Evolutionary conservation across 257 asterid species (phyloP).

Genomic region (Penstemon davidsonii): DNA sequence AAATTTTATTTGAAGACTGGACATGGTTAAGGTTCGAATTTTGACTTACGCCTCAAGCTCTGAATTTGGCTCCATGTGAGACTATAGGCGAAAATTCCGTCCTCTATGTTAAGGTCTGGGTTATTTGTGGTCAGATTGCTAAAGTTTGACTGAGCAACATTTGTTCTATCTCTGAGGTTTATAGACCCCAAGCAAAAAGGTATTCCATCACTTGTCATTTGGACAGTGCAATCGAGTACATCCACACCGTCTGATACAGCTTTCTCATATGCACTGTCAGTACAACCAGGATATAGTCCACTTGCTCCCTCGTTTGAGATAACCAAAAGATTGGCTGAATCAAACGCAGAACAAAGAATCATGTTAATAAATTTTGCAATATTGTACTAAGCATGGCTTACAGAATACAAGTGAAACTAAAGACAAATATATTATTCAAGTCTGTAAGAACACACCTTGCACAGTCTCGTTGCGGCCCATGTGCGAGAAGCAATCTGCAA

Average conservation of each 20-base stretch:
- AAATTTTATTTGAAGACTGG: background rate
- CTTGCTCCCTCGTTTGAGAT: slow-evolving; percentile 86
- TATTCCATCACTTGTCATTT: slow-evolving; percentile 70
- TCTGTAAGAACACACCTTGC: slow-evolving; percentile 42
- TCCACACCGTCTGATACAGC: slow-evolving; percentile 80
- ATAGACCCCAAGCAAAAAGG: slow-evolving; percentile 86
- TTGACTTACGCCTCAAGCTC: slow-evolving; percentile 60
- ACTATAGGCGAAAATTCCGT: slow-evolving; percentile 62
- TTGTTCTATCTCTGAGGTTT: slow-evolving; percentile 65
- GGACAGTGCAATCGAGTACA: slow-evolving; percentile 80
- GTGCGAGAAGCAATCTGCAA: slow-evolving; percentile 86
- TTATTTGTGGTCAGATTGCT: slow-evolving; percentile 33
- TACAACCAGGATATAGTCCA: slow-evolving; percentile 88
- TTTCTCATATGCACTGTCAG: slow-evolving; percentile 58
- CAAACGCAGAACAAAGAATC: slow-evolving; percentile 13
- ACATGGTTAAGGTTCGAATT: background rate
- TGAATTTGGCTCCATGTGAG: slow-evolving; percentile 76
- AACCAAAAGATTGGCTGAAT: slow-evolving; percentile 57
- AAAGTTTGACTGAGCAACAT: slow-evolving; percentile 48
- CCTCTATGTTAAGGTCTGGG: slow-evolving; percentile 46
- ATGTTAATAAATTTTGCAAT: slow-evolving; percentile 10
- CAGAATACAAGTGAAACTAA: slow-evolving; percentile 19
- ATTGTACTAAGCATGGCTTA: background rate
- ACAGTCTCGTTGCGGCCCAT: slow-evolving; percentile 45
- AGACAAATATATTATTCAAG: background rate